Conservation (phyloP, 2,329 filamentous ascomycete genomes). For the Fusarium denticulatum region DNA sequence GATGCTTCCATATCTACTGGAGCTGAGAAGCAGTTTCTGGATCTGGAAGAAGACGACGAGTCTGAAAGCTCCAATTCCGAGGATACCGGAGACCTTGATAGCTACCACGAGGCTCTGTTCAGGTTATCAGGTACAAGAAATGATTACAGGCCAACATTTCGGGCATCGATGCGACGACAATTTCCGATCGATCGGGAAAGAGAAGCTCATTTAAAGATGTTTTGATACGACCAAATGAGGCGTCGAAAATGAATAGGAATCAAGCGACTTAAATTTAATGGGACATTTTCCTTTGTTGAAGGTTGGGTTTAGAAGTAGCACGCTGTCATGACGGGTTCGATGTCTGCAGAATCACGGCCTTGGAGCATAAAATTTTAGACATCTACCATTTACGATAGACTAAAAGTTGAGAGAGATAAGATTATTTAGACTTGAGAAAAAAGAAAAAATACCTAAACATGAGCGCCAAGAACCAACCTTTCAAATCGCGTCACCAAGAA, state of each 20-base stretch:
- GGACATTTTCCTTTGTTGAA: not conserved
- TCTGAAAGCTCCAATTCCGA: not conserved
- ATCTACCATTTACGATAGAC: fast-evolving
- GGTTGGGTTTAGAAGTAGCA: not conserved
- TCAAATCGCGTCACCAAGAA: not conserved
- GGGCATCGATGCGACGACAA: not conserved
- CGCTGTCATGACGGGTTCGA: not conserved
- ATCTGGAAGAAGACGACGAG: not conserved
- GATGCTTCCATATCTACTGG: fast-evolving
- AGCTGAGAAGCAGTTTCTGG: not conserved
- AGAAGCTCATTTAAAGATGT: not conserved
- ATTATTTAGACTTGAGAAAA: too few relatives aligned
- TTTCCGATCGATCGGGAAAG: not conserved
- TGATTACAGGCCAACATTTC: not conserved
- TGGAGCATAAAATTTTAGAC: fast-evolving
- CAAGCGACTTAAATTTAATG: fast-evolving
- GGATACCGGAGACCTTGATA: not conserved
- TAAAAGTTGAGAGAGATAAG: fast-evolving
- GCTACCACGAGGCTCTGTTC: not conserved
- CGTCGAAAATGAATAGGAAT: fast-evolving
- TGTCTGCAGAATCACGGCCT: not conserved
- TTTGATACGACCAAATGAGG: fast-evolving
- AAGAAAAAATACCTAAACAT: not conserved
- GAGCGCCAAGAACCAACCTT: not conserved
- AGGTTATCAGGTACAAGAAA: not conserved